phyloP scores from a whole-genome alignment of 352 stramenopile species.

The Pilasporangium apinafurcum region DNA sequence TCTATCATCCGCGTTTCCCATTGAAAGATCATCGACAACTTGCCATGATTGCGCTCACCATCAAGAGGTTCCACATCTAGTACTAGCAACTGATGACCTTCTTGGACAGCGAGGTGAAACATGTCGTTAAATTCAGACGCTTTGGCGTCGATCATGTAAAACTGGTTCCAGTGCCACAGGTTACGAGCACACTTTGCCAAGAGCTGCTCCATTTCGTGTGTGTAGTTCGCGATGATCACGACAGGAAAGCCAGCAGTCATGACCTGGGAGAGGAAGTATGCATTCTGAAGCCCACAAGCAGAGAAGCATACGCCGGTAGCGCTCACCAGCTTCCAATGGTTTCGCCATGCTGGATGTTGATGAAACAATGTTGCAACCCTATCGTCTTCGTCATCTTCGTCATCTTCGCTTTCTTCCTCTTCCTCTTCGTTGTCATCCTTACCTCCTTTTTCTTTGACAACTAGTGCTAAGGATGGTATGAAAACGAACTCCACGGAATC shows the following conservation, averaged over 20 bases:
- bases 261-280: constrained; percentile 23
- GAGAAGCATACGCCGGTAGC: constrained; percentile 31
- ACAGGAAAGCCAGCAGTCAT: constrained; percentile 16
- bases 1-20: constrained; percentile 19
- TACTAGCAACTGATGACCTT: constrained; percentile 51
- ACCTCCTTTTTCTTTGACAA: constrained; percentile 2
- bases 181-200: constrained; percentile 28
- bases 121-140: constrained; percentile 24
- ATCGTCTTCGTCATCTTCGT: not conserved
- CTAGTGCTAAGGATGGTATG: constrained; percentile 14
- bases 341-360: not conserved
- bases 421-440: not conserved
- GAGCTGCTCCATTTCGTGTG: constrained; percentile 28
- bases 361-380: constrained; percentile 2
- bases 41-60: constrained; percentile 6
- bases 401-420: not conserved
- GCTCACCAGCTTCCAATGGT: constrained; percentile 19
- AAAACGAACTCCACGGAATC: constrained; percentile 4
- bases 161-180: constrained; percentile 35
- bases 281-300: constrained; percentile 29
- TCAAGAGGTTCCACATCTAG: constrained; percentile 47
- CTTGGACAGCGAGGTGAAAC: constrained; percentile 21
- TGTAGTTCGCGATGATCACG: constrained; percentile 37
- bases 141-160: constrained; percentile 31
- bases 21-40: constrained; percentile 18